Evolutionary conservation across 306 rosid species (phyloP), one percentile per base, ranked within the genome.

Genomic region (Prunus salicina): DNA sequence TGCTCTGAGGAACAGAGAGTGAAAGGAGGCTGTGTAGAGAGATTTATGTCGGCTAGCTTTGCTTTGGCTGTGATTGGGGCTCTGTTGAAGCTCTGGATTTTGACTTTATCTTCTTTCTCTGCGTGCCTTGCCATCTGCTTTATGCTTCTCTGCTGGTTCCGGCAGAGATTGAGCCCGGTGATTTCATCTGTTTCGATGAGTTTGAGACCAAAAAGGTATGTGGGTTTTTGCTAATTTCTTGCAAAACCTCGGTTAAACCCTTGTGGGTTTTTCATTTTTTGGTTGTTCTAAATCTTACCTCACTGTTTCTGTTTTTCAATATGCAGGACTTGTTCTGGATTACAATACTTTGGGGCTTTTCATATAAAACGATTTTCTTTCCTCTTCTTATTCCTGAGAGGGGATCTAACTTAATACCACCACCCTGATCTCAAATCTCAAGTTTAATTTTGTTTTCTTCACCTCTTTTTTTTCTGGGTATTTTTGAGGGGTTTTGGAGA

Each of bases 1-100:
- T 30, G 20, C 32, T 24, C 41, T 46, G 78, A 72, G 84, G 77
- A 78, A 55, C 16, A 28, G 76, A 46, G 73, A 73, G 58, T 43
- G 22, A 76, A 25, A 64, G 79, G 80, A 81, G 86, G 79, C 64
- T 30, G 77, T 70, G 55, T 67, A 45, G 82, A 12, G 76, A 46
- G 82, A 89, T 92, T 90, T 92, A 94, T 94, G 98, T 89, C 93
- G 91, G 93, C 92, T 91, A 76, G 78, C 64, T 89, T 88, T 86
- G 83, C 71, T 75, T 80, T 85, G 91, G 84, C 63, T 75, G 69
- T 86, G 69, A 80, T 86, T 85, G 88, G 94, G 84, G 91, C 93
- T 93, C 87, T 52, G 77, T 82, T 69, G 84, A 71, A 85, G 93
- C 88, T 87, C 91, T 87, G 83, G 81, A 77, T 82, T 83, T 55